phyloP scores from a whole-genome alignment of 306 rosid species.

The Carpinus fangiana region DNA sequence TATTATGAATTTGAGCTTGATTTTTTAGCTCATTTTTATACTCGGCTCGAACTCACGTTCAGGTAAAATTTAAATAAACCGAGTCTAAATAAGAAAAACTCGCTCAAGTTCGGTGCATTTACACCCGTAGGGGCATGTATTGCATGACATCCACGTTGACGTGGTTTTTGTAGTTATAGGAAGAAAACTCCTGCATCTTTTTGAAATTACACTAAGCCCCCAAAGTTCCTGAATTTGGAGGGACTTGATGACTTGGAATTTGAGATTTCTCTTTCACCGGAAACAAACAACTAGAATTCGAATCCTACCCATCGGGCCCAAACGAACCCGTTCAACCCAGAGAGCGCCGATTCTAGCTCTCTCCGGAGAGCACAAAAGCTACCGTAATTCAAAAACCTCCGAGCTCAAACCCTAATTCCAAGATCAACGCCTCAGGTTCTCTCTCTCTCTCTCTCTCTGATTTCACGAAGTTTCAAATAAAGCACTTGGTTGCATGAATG shows the following conservation, averaged over 20 bases:
- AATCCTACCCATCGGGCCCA: neutral
- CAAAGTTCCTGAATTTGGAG: neutral
- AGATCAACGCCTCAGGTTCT: slow-evolving; percentile 21
- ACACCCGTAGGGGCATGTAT: too few relatives aligned
- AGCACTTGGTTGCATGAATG: neutral
- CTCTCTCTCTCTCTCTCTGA: neutral
- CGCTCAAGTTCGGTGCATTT: too few relatives aligned
- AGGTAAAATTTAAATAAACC: too few relatives aligned
- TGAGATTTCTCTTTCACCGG: neutral
- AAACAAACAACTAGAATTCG: neutral
- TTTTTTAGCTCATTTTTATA: too few relatives aligned
- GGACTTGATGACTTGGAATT: neutral
- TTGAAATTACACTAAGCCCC: too few relatives aligned
- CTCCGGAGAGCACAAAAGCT: neutral
- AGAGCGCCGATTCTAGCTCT: neutral
- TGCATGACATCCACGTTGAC: too few relatives aligned
- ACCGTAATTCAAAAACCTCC: slow-evolving; percentile 9
- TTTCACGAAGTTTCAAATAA: neutral
- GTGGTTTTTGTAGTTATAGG: too few relatives aligned
- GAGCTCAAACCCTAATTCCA: slow-evolving; percentile 24
- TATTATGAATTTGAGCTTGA: too few relatives aligned
- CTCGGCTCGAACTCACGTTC: too few relatives aligned
- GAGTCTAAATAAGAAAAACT: too few relatives aligned
- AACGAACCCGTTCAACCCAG: neutral
- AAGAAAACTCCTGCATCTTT: too few relatives aligned